phyloP scores from a whole-genome alignment of 23 red algal genomes.

The Gracilaria gracilis region DNA sequence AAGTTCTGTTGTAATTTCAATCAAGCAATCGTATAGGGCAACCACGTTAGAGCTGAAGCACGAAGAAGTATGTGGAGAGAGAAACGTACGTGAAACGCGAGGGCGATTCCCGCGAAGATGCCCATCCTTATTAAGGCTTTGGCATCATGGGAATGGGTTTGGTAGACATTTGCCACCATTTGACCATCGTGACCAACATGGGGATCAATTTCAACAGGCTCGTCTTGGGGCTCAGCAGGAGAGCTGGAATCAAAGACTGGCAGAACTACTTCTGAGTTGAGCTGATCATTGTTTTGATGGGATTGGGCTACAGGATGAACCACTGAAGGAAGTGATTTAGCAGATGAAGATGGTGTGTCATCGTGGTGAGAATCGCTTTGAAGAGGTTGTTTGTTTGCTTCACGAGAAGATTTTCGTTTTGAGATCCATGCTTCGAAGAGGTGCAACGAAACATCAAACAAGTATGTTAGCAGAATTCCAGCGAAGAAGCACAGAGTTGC shows the following conservation, averaged over 20 bases:
- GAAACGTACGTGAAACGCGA: slow-evolving; percentile 67
- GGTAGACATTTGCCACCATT: slow-evolving; percentile 56
- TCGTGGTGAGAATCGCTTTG: neutral
- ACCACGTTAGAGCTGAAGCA: neutral
- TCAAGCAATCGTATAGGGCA: neutral
- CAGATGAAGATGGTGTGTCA: slow-evolving; percentile 11
- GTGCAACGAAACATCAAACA: slow-evolving; percentile 69
- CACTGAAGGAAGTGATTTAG: neutral
- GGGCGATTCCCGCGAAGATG: slow-evolving; percentile 74
- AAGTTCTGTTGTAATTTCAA: slow-evolving; percentile 71
- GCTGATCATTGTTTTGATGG: neutral
- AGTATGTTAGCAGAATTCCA: slow-evolving; percentile 55
- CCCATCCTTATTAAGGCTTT: slow-evolving; percentile 75
- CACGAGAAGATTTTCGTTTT: slow-evolving; percentile 7
- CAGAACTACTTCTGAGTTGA: neutral
- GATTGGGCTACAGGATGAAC: neutral
- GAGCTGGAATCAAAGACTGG: neutral
- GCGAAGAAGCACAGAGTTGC: slow-evolving; percentile 89
- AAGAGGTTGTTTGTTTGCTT: neutral
- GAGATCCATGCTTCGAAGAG: slow-evolving; percentile 45
- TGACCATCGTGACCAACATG: slow-evolving; percentile 56
- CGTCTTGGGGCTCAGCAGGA: neutral
- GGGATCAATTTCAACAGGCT: slow-evolving; percentile 48
- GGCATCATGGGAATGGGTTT: slow-evolving; percentile 35
- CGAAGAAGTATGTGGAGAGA: neutral